These are phyloP conservation scores for Hydrangea macrophylla DNA, from an alignment of 148 eudicot species.

Conservation along the genomic window DNA sequence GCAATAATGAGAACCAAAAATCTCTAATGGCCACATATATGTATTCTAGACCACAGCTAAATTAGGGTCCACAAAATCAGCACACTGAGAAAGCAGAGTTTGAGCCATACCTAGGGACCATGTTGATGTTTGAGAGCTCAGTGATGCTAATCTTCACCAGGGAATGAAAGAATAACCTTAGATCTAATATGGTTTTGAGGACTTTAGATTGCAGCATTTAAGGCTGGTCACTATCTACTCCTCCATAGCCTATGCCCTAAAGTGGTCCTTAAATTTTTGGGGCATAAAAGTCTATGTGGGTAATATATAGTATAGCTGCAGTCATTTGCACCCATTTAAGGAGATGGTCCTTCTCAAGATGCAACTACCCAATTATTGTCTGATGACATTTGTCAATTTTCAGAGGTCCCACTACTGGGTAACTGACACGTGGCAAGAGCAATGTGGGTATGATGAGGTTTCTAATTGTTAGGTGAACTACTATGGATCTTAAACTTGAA, in stretches of 20 bases:
- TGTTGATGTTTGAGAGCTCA: slow-evolving; percentile 15
- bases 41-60: no score
- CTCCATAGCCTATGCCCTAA: not conserved
- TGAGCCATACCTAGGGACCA: not conserved
- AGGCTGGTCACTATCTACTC: slow-evolving; percentile 7
- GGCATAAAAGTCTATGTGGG: not conserved
- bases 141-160: slow-evolving; percentile 13
- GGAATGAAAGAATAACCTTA: not conserved
- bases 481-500: no score
- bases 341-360: slow-evolving; percentile 16
- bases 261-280: slow-evolving; percentile 9
- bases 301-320: not conserved
- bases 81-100: not conserved
- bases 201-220: not conserved
- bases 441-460: no score
- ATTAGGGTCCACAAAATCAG: slow-evolving; percentile 17
- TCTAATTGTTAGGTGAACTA: no score
- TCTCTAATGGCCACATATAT: no score
- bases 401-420: not conserved
- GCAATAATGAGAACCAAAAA: no score
- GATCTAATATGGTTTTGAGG: not conserved
- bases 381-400: slow-evolving; percentile 4
- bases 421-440: not conserved
- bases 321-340: slow-evolving; percentile 12
- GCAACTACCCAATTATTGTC: not conserved